Percentiles rank a stretch among this genome's conserved stretches.
phyloP scores from a whole-genome alignment of 805 yeast species.

The Metschnikowia borealis region DNA sequence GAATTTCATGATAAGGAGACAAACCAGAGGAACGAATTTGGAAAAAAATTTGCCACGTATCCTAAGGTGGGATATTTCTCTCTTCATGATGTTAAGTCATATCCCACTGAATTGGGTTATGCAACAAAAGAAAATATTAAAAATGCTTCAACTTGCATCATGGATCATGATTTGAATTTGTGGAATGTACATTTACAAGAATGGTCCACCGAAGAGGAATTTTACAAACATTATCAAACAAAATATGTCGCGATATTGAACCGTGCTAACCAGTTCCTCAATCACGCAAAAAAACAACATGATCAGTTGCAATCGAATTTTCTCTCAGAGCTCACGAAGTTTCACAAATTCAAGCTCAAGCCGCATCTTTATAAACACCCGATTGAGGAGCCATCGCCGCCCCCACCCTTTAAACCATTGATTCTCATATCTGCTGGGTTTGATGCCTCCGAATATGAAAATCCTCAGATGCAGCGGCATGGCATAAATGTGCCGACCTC shows the following conservation, averaged over 20 bases:
- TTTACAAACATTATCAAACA: constrained; percentile 55
- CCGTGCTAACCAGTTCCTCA: constrained; percentile 64
- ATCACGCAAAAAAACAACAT: constrained; percentile 43
- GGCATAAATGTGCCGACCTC: constrained; percentile 77
- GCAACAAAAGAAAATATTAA: constrained; percentile 68
- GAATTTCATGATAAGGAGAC: constrained; percentile 34
- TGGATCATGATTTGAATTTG: constrained; percentile 71
- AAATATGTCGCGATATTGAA: constrained; percentile 59
- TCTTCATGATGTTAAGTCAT: constrained; percentile 79
- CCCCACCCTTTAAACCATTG: constrained; percentile 42
- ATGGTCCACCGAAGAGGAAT: constrained; percentile 61
- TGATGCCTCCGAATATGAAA: constrained; percentile 82
- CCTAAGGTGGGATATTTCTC: constrained; percentile 81
- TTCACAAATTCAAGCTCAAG: constrained; percentile 30
- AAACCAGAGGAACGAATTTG: constrained; percentile 45
- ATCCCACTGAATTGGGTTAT: constrained; percentile 76
- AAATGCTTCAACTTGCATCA: constrained; percentile 74
- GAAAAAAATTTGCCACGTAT: constrained; percentile 38
- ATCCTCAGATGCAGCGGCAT: constrained; percentile 82
- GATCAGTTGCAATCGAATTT: constrained; percentile 33
- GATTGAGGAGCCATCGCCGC: constrained; percentile 30
- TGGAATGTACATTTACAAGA: constrained; percentile 82
- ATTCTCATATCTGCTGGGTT: constrained; percentile 83
- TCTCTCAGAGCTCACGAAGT: constrained; percentile 21
- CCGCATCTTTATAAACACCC: constrained; percentile 29